Base-by-base conservation (phyloP, 2,329 filamentous ascomycete species). In the Claviceps lovelessii region DNA sequence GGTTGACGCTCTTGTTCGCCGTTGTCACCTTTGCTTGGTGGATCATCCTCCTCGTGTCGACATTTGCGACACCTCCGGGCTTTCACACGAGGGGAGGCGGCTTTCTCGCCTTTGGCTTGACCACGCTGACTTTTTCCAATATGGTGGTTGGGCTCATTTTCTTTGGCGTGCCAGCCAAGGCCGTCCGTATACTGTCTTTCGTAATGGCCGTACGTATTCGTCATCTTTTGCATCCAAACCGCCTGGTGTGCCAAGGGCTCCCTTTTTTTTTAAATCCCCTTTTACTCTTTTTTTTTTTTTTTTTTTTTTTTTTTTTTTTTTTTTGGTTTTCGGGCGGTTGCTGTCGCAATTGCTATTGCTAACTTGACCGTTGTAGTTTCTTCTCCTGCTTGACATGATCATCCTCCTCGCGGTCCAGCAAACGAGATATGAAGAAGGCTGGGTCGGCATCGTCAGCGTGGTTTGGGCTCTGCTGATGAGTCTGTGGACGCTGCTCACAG, bases 51-150 rank as follows among this genome's bases (percentile, higher is more conserved):
- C 77, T 98, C n/a, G 82, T 96, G 17, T 89, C 88, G 54, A 83
- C 86, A 60, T 98, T 98, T 71, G 84, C 94, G 61, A 95, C 88
- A 53, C 90, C 90, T 15, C 91, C 91, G 0, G 84, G 85, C 49
- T 83, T 97, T 67, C 83, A 93, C 66, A 86, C 84, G 10, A 83
- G 89, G 53, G 93, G 93, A 5, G 93, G 90, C n/a, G 88, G 88
- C 44, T 98, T 95, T 78, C 89, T 89, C 67, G 81, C 88, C 56
- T 94, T 95, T 65, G 80, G 84, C 58, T 97, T 87, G 69, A 83
- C 88, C 5, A 89, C 84, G 52, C 69, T 97, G 57, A 84, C 90
- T 1, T 72, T 89, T 33, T 81, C 84, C 11, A 88, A 90, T 53
- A 76, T 96, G 45, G 68, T 89, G 5, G 82, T 90, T 51, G 81